Percentiles rank a stretch among this genome's conserved stretches.
These are phyloP conservation scores for Drechslera avenae DNA, from an alignment of 2,329 filamentous ascomycete genomes.

Conservation along the genomic window DNA sequence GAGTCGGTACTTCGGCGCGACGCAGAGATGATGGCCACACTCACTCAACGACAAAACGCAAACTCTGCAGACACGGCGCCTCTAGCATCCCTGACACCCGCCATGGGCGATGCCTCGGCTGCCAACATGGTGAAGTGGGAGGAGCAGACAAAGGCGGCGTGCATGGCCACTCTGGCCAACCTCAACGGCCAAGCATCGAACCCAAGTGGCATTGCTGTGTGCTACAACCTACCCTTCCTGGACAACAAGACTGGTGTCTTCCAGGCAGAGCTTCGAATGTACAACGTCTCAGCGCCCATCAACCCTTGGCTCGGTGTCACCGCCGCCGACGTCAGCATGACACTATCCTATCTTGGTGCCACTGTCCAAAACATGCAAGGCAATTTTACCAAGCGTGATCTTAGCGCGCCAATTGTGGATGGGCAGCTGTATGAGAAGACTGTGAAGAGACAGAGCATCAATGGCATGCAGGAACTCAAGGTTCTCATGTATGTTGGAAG, in stretches of 20 bases:
- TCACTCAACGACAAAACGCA: constrained; percentile 45
- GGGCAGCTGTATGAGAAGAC: constrained; percentile 31
- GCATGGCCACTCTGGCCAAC: constrained; percentile 60
- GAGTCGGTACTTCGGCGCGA: constrained; percentile 43
- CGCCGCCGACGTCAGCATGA: constrained; percentile 49
- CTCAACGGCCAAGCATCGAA: constrained; percentile 66
- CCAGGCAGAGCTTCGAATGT: constrained; percentile 77
- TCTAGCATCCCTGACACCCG: constrained; percentile 39
- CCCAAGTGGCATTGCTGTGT: constrained; percentile 76
- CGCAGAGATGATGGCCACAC: constrained; percentile 40
- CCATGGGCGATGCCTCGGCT: constrained; percentile 43
- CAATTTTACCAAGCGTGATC: constrained; percentile 38
- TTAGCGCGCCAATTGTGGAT: constrained; percentile 31
- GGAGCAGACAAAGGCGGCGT: constrained; percentile 57
- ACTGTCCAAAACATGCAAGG: constrained; percentile 49
- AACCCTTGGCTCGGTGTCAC: constrained; percentile 53
- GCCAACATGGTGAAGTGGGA: constrained; percentile 44
- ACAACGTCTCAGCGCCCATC: constrained; percentile 66
- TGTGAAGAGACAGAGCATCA: constrained; percentile 27
- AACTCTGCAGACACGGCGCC: constrained; percentile 35
- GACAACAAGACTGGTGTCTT: constrained; percentile 72
- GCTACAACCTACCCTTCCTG: constrained; percentile 79
- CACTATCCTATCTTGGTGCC: constrained; percentile 50
- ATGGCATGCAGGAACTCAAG: constrained; percentile 55
- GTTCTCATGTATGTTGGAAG: constrained; percentile 71